Conservation (phyloP, 441 rosid genomes). For the Bruguiera hainesii region DNA sequence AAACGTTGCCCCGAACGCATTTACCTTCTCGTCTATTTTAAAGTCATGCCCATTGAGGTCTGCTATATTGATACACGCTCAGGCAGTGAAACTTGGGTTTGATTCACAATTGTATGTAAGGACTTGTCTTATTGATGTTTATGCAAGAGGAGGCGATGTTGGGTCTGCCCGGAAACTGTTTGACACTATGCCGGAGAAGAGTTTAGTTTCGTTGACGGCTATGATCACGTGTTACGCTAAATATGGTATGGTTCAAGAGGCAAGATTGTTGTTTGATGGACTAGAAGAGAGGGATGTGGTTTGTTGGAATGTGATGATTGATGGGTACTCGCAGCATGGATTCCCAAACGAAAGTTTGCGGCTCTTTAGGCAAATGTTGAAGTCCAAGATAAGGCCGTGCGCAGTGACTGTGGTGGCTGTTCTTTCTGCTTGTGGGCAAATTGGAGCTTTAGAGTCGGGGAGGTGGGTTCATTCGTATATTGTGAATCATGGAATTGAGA, state of each 20-base stretch:
- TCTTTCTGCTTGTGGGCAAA: constrained; percentile 63
- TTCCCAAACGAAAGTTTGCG: constrained; percentile 43
- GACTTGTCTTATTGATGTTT: constrained; percentile 55
- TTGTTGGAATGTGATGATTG: constrained; percentile 80
- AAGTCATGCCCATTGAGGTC: constrained; percentile 44
- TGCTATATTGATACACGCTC: constrained; percentile 41
- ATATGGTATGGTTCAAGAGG: constrained; percentile 50
- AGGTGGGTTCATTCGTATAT: constrained; percentile 61
- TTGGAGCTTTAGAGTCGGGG: constrained; percentile 65
- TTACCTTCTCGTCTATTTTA: constrained; percentile 59
- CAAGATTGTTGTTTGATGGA: constrained; percentile 51
- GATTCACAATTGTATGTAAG: constrained; percentile 51
- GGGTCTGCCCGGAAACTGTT: constrained; percentile 57
- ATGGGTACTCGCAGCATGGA: constrained; percentile 62
- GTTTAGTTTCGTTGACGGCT: constrained; percentile 61
- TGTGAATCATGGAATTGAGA: constrained; percentile 36
- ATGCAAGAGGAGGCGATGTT: constrained; percentile 51
- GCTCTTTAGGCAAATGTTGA: constrained; percentile 50
- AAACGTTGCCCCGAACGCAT: constrained; percentile 45
- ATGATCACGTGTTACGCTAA: constrained; percentile 66
- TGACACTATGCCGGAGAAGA: constrained; percentile 55
- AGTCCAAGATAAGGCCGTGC: constrained; percentile 39
- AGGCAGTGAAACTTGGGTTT: constrained; percentile 48
- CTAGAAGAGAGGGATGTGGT: constrained; percentile 53
- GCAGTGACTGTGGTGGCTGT: constrained; percentile 49